These are phyloP conservation scores for Sphagnum contortum DNA, from an alignment of 225 moss, liverwort and hornwort genomes.

Conservation along the genomic window DNA sequence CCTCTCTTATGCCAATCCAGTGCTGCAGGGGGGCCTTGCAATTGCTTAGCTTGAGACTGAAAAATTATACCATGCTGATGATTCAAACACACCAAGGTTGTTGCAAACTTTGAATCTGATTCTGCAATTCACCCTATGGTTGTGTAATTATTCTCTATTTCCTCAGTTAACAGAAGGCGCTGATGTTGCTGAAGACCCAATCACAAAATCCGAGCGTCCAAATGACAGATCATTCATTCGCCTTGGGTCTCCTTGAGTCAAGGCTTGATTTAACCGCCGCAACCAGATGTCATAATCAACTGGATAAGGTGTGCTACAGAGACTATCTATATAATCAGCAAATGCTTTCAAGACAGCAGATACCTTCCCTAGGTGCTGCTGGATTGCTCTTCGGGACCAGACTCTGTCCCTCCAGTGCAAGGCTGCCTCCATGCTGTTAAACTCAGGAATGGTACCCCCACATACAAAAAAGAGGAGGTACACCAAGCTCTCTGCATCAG, in stretches of 20 bases:
- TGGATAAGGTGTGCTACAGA: conserved; percentile 95
- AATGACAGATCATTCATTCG: conserved; percentile 71
- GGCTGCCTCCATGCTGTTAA: conserved; percentile 95
- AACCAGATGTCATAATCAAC: conserved; percentile 99
- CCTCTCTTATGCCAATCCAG: no score
- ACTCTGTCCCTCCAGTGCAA: conserved; percentile 93
- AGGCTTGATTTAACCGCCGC: conserved; percentile 68
- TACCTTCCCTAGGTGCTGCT: conserved; percentile 88
- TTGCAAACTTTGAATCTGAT: no score
- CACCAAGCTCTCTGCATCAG: conserved; percentile 92
- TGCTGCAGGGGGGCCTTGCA: no score
- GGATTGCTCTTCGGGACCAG: conserved; percentile 90
- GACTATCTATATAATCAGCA: conserved; percentile 92
- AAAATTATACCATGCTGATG: no score
- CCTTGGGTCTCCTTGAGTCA: conserved; percentile 74
- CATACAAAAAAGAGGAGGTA: conserved; percentile 87
- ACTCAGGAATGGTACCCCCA: conserved; percentile 86
- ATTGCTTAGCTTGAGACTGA: no score
- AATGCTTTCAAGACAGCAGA: conserved; percentile 95
- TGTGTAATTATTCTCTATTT: no score
- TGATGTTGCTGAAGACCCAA: conserved; percentile 91
- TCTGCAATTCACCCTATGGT: no score
- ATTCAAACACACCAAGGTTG: no score
- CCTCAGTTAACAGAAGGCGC: conserved; percentile 45
- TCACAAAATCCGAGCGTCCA: conserved; percentile 75